Percentiles rank a stretch among this genome's conserved stretches.
Evolutionary conservation across 352 stramenopile genomes (phyloP).

Genomic region (Globisporangium carolinianum): DNA sequence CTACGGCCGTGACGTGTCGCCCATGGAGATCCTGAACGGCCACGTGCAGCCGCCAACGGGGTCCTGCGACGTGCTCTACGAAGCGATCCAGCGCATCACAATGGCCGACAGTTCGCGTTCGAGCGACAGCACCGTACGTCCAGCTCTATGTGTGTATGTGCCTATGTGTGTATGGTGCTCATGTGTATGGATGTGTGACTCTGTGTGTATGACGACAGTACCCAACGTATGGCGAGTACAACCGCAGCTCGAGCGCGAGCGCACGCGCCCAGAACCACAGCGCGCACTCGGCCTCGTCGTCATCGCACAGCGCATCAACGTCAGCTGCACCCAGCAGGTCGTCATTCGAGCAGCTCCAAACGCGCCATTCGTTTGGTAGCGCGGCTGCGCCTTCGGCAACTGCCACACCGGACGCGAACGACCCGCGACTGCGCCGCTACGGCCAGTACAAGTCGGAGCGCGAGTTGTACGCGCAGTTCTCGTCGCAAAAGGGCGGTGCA

Average conservation of each 20-base stretch:
- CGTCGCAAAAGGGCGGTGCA: slow-evolving; percentile 27
- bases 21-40: slow-evolving; percentile 74
- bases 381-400: slow-evolving; percentile 15
- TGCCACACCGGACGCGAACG: slow-evolving; percentile 32
- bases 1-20: slow-evolving; percentile 76
- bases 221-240: slow-evolving; percentile 13
- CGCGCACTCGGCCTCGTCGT: slow-evolving; percentile 1
- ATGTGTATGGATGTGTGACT: neutral
- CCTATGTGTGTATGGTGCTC: neutral
- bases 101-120: slow-evolving; percentile 3
- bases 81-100: slow-evolving; percentile 52
- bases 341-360: slow-evolving; percentile 2
- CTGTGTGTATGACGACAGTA: slow-evolving; percentile 5
- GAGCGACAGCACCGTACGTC: slow-evolving; percentile 5
- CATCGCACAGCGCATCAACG: slow-evolving; percentile 9
- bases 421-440: slow-evolving; percentile 67
- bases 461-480: slow-evolving; percentile 78
- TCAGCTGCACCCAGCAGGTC: slow-evolving; percentile 9
- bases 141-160: neutral
- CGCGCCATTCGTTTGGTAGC: slow-evolving; percentile 19
- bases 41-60: slow-evolving; percentile 56
- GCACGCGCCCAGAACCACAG: slow-evolving; percentile 7
- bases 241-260: slow-evolving; percentile 1
- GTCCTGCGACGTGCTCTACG: slow-evolving; percentile 61
- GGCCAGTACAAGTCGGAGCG: slow-evolving; percentile 73